These are phyloP conservation scores for Glomus cerebriforme DNA, from an alignment of 192 early-diverging fungal genomes.

Conservation along the genomic window DNA sequence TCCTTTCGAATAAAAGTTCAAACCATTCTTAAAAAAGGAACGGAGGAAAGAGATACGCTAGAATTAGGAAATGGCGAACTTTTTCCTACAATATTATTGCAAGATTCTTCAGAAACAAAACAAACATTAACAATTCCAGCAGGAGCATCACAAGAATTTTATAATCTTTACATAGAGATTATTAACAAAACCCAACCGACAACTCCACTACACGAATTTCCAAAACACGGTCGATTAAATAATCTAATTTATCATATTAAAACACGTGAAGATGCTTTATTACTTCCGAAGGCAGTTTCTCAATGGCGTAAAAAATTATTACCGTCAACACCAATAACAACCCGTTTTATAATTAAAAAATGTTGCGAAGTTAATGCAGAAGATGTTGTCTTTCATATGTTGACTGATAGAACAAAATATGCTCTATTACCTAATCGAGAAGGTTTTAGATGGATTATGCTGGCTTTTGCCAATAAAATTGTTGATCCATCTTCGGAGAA, in stretches of 20 bases:
- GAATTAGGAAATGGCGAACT: not conserved
- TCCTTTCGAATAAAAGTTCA: not conserved
- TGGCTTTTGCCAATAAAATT: constrained; percentile 2
- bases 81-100: not conserved
- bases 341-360: not conserved
- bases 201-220: not conserved
- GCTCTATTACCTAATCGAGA: not conserved
- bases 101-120: not conserved
- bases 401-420: constrained; percentile 26
- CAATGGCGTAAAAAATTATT: constrained; percentile 22
- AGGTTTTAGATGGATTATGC: constrained; percentile 16
- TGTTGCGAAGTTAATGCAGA: not conserved
- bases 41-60: not conserved
- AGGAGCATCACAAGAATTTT: not conserved
- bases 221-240: not conserved
- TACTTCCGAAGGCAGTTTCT: not conserved
- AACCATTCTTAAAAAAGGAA: constrained; percentile 29
- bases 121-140: not conserved
- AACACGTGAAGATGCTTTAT: not conserved
- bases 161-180: not conserved
- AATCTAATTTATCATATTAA: constrained; percentile 1
- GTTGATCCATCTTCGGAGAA: not conserved
- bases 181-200: not conserved
- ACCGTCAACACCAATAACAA: not conserved
- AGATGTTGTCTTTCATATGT: constrained; percentile 11